Percentiles rank a stretch among this genome's conserved stretches.
phyloP scores from a whole-genome alignment of 305 asterid species.

The Galium porrigens region DNA sequence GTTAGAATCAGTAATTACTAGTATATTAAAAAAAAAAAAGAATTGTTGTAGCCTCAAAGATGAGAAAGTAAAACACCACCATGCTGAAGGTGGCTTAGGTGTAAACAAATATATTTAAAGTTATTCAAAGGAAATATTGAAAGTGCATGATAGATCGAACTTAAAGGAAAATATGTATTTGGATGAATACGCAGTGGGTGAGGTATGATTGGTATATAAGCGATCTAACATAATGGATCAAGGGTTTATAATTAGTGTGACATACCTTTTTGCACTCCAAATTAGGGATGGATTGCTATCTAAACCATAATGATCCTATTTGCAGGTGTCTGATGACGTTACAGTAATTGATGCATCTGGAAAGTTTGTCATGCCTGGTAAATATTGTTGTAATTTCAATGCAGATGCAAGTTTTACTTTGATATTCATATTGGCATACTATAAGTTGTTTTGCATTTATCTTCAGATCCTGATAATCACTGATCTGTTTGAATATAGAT shows the following conservation, averaged over 20 bases:
- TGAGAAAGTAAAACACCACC: not conserved
- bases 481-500: not conserved
- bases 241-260: not conserved
- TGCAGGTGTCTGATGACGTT: slow-evolving; percentile 73
- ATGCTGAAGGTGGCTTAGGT: not conserved
- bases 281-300: slow-evolving; percentile 8
- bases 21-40: not conserved
- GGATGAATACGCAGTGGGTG: not conserved
- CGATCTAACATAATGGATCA: not conserved
- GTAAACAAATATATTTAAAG: not conserved
- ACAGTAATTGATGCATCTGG: slow-evolving; percentile 74
- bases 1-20: not conserved
- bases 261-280: not conserved
- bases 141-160: not conserved
- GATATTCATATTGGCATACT: not conserved
- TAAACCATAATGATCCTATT: slow-evolving; percentile 17
- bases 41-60: not conserved
- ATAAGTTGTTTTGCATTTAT: not conserved
- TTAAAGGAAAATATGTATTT: not conserved
- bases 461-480: not conserved
- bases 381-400: slow-evolving; percentile 17
- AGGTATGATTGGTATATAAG: not conserved
- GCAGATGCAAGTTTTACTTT: slow-evolving; percentile 13
- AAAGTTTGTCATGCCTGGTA: slow-evolving; percentile 97
- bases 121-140: not conserved